phyloP scores from a whole-genome alignment of 2,329 filamentous ascomycete genomes.

The Hypoxylon sp. region DNA sequence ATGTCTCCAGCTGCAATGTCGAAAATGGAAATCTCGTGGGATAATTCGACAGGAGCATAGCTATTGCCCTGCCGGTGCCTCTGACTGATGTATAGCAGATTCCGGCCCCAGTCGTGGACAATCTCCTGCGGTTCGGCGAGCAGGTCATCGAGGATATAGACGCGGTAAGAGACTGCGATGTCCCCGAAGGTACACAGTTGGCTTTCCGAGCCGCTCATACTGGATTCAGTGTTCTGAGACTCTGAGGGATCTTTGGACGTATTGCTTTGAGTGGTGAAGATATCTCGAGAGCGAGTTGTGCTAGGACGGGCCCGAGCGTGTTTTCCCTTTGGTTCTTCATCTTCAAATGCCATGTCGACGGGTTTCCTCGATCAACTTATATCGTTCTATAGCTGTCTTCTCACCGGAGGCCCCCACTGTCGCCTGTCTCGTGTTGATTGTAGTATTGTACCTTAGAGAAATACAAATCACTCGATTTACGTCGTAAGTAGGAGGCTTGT shows the following conservation, averaged over 20 bases:
- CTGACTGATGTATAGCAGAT: constrained; percentile 46
- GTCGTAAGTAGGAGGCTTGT: constrained; percentile 19
- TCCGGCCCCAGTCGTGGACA: constrained; percentile 45
- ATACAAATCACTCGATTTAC: constrained; percentile 19
- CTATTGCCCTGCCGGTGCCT: constrained; percentile 45
- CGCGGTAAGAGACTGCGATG: constrained; percentile 45
- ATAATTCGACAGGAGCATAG: constrained; percentile 45
- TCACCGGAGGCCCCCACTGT: constrained; percentile 27
- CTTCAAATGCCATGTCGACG: constrained; percentile 31
- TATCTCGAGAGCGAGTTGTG: constrained; percentile 10
- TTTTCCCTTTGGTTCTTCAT: constrained; percentile 18
- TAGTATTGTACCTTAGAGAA: constrained; percentile 16
- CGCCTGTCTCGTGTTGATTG: constrained; percentile 16
- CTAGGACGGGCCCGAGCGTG: constrained; percentile 12
- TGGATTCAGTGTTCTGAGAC: constrained; percentile 15
- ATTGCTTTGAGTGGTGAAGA: constrained; percentile 2
- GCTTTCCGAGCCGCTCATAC: constrained; percentile 35
- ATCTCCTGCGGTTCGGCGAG: constrained; percentile 49
- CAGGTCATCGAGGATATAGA: constrained; percentile 48
- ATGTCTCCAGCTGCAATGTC: constrained; percentile 41
- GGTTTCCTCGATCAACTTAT: constrained; percentile 30
- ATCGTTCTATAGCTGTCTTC: constrained; percentile 5
- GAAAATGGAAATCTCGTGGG: constrained; percentile 44
- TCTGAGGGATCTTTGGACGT: constrained; percentile 2
- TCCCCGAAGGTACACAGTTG: constrained; percentile 44